Percentiles rank a stretch among this genome's conserved stretches.
Evolutionary conservation across 331 rosid species (phyloP).

Genomic region (Pyrus hybrid): DNA sequence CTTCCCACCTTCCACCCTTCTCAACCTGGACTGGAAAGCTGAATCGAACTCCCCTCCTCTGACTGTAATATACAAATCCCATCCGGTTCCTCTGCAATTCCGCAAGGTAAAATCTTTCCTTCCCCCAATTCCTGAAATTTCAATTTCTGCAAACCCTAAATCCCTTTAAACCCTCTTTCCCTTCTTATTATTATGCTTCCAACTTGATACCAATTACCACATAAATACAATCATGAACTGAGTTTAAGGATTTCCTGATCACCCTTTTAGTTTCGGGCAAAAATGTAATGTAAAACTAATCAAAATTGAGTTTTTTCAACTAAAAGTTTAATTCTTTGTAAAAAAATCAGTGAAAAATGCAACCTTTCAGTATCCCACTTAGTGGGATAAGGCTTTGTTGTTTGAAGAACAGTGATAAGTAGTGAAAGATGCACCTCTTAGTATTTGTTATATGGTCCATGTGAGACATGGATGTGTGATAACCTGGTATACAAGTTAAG

Average conservation of each 20-base stretch:
- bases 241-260: not conserved
- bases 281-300: too few species aligned
- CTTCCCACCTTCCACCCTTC: not conserved
- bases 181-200: not conserved
- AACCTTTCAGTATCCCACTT: too few species aligned
- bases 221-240: not conserved
- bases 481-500: too few species aligned
- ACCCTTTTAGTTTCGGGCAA: not conserved
- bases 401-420: not conserved
- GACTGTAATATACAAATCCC: not conserved
- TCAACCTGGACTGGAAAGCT: not conserved
- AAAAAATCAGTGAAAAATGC: not conserved
- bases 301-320: not conserved
- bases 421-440: not conserved
- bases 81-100: not conserved
- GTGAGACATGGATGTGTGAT: too few species aligned
- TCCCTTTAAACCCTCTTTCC: not conserved
- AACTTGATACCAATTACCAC: not conserved
- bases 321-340: too few species aligned
- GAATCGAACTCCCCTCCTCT: not conserved
- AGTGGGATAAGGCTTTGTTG: too few species aligned
- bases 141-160: conserved; percentile 5
- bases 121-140: not conserved
- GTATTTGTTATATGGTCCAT: too few species aligned
- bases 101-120: conserved; percentile 13